These are phyloP conservation scores for Talaromyces liani DNA, from an alignment of 495 filamentous ascomycete genomes.

Conservation along the genomic window DNA sequence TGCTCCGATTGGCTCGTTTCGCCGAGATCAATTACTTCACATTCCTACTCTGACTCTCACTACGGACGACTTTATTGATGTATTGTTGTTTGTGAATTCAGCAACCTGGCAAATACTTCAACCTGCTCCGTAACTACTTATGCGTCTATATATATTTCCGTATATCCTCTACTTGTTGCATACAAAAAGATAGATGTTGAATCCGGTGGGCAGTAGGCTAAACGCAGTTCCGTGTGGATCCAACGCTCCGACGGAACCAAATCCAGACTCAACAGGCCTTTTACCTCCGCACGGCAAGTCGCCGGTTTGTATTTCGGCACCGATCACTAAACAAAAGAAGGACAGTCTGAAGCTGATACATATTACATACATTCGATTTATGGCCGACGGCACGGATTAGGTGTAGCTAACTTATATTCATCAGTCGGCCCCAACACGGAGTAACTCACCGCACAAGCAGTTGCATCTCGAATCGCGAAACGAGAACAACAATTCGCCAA, in stretches of 20 bases:
- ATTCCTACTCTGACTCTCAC: neutral
- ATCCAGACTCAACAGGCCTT: neutral
- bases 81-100: neutral
- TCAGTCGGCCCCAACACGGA: too few relatives aligned
- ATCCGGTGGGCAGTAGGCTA: neutral
- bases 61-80: neutral
- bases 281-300: neutral
- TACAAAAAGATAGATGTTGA: neutral
- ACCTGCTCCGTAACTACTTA: neutral
- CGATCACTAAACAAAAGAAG: neutral
- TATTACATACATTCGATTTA: neutral
- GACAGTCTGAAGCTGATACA: neutral
- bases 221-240: neutral
- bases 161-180: neutral
- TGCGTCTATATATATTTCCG: neutral
- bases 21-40: neutral
- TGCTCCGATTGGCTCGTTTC: neutral
- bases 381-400: too few relatives aligned
- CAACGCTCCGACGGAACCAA: neutral
- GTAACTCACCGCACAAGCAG: too few relatives aligned
- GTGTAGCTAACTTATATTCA: too few relatives aligned
- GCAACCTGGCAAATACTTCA: neutral
- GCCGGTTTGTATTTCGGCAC: neutral
- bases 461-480: too few relatives aligned
- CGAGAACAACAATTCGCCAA: too few relatives aligned